A percentile compares a stretch with the other conserved stretches of the same genome.
phyloP scores from a whole-genome alignment of 169 alveolate species.

The Plasmodium reichenowi region DNA sequence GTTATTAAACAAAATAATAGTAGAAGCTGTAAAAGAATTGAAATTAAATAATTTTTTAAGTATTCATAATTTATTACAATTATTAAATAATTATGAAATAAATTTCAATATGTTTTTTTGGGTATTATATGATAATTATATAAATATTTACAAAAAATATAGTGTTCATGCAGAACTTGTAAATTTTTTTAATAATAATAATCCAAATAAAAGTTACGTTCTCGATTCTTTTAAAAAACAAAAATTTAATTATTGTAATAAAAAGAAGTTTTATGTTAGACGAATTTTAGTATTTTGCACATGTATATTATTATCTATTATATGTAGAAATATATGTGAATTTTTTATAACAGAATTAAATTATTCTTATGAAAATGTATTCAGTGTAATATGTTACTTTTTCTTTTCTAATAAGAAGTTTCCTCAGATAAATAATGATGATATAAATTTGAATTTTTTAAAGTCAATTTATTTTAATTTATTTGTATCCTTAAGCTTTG shows the following conservation, averaged over 20 bases:
- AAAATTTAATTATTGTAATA: conserved; percentile 58
- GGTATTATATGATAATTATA: conserved; percentile 64
- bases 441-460: conserved; percentile 40
- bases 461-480: conserved; percentile 69
- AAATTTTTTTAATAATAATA: conserved; percentile 54
- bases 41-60: conserved; percentile 63
- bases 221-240: conserved; percentile 57
- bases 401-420: conserved; percentile 26
- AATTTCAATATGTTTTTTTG: conserved; percentile 51
- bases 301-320: conserved; percentile 44
- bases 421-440: conserved; percentile 34
- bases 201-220: conserved; percentile 34
- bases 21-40: conserved; percentile 56
- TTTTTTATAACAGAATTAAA: conserved; percentile 55
- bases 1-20: conserved; percentile 28
- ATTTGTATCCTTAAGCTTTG: conserved; percentile 60
- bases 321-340: conserved; percentile 49
- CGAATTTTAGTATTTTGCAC: conserved; percentile 56
- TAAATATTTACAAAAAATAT: conserved; percentile 66
- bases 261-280: conserved; percentile 40
- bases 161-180: conserved; percentile 62
- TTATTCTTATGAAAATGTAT: conserved; percentile 40
- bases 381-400: conserved; percentile 36
- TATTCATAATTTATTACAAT: conserved; percentile 37
- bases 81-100: conserved; percentile 61